Conservation (phyloP, 2,329 filamentous ascomycete species). For the Hymenoscyphus repandus region DNA sequence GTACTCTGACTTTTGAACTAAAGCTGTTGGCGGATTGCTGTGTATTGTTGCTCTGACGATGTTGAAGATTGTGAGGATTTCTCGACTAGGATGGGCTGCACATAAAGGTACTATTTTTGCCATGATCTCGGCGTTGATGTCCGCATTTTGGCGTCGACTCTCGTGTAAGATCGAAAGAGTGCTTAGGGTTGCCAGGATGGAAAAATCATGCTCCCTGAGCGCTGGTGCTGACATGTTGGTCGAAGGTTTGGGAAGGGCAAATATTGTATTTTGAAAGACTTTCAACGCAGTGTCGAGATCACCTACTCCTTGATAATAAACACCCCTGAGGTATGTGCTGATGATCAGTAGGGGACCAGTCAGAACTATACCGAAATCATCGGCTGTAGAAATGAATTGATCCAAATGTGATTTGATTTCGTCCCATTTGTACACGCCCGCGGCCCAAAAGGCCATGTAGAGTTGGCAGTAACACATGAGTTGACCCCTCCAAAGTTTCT, state of each 20-base stretch:
- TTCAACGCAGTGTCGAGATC: constrained; percentile 62
- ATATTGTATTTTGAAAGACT: constrained; percentile 57
- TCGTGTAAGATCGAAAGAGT: constrained; percentile 68
- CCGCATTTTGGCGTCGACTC: constrained; percentile 49
- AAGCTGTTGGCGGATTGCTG: constrained; percentile 56
- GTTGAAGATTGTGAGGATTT: constrained; percentile 73
- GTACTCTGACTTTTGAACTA: constrained; percentile 73
- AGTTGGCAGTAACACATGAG: constrained; percentile 29
- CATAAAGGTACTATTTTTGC: constrained; percentile 64
- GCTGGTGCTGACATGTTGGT: constrained; percentile 35
- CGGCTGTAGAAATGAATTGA: constrained; percentile 19
- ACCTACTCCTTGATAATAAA: constrained; percentile 72
- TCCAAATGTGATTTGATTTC: constrained; percentile 22
- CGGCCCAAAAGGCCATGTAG: constrained; percentile 29
- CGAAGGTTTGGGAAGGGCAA: constrained; percentile 44
- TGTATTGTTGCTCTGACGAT: constrained; percentile 66
- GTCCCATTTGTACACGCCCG: constrained; percentile 27
- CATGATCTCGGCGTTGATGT: constrained; percentile 55
- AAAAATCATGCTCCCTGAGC: constrained; percentile 54
- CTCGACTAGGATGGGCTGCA: constrained; percentile 62
- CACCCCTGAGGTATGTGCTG: constrained; percentile 61
- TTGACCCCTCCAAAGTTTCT: constrained; percentile 27
- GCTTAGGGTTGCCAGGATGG: constrained; percentile 63
- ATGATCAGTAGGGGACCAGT: constrained; percentile 23
- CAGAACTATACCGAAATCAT: constrained; percentile 20